Evolutionary conservation across 2,329 filamentous ascomycete species (phyloP).

Genomic region (Tolypocladium cylindrosporum): DNA sequence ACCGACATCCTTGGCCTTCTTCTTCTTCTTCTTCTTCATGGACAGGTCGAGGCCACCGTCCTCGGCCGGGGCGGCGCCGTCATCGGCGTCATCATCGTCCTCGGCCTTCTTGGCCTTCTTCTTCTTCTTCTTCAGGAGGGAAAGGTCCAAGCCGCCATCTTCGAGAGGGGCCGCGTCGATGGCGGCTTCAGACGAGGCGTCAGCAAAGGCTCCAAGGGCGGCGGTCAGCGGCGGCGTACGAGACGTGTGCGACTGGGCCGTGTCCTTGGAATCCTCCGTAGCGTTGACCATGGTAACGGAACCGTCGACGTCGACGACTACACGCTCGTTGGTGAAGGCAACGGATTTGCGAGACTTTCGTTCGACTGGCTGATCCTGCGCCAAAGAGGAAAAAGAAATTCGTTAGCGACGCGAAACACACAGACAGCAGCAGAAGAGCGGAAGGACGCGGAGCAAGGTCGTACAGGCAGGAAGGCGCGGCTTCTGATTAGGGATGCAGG

Average conservation of each 20-base stretch:
- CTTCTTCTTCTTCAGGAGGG: slow-evolving; percentile 83
- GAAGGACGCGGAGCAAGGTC: neutral
- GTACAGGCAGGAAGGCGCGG: neutral
- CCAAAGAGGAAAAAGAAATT: slow-evolving; percentile 7
- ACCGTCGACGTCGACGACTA: slow-evolving; percentile 84
- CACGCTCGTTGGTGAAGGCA: slow-evolving; percentile 79
- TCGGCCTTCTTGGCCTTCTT: slow-evolving; percentile 34
- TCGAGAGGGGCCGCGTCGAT: slow-evolving; percentile 32
- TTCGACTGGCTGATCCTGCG: slow-evolving; percentile 26
- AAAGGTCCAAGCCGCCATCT: slow-evolving; percentile 44
- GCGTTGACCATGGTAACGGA: slow-evolving; percentile 68
- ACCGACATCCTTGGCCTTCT: slow-evolving; percentile 45
- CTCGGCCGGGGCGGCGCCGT: slow-evolving; percentile 35
- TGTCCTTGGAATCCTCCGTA: slow-evolving; percentile 66
- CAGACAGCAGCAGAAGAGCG: neutral
- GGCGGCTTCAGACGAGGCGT: slow-evolving; percentile 30
- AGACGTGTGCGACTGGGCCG: slow-evolving; percentile 68
- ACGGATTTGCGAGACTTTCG: slow-evolving; percentile 85
- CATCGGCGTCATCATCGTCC: slow-evolving; percentile 35
- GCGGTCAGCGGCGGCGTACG: slow-evolving; percentile 52
- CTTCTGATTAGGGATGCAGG: neutral
- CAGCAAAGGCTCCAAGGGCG: slow-evolving; percentile 46
- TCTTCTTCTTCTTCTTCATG: slow-evolving; percentile 78
- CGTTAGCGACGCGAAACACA: neutral
- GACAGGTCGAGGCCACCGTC: slow-evolving; percentile 48